These are phyloP conservation scores for Capillidium rhysosporum DNA, from an alignment of 371 early-diverging fungal species.

Conservation along the genomic window DNA sequence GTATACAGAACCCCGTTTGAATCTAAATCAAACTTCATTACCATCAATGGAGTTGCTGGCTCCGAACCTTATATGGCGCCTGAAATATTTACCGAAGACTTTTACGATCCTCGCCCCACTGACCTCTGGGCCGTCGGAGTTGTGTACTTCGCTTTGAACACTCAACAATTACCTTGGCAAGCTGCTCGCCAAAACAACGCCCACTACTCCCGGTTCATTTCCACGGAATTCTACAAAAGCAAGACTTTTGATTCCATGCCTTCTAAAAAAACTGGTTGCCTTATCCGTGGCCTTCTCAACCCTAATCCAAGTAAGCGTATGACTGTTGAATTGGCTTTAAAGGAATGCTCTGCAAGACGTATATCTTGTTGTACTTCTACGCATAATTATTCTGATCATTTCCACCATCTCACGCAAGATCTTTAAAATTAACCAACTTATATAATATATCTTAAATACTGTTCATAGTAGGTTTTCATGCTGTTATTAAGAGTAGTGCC, in stretches of 20 bases:
- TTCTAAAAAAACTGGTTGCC: slow-evolving; percentile 40
- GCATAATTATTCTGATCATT: background rate
- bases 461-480: too few relatives aligned
- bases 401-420: slow-evolving; percentile 11
- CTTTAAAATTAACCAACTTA: too few relatives aligned
- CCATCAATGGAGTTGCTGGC: slow-evolving; percentile 50
- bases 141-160: slow-evolving; percentile 21
- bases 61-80: slow-evolving; percentile 84
- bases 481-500: too few relatives aligned
- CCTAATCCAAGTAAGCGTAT: slow-evolving; percentile 67
- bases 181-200: background rate
- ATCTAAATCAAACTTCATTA: slow-evolving; percentile 34
- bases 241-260: background rate
- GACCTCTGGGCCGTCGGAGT: slow-evolving; percentile 73
- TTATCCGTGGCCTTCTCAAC: slow-evolving; percentile 57
- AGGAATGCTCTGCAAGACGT: slow-evolving; percentile 24
- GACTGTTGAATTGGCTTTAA: slow-evolving; percentile 60
- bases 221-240: slow-evolving; percentile 73
- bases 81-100: slow-evolving; percentile 38
- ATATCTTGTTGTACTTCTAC: background rate
- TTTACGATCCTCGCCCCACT: slow-evolving; percentile 56
- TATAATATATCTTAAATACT: too few relatives aligned
- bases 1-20: slow-evolving; percentile 60
- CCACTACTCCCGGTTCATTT: background rate
- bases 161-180: background rate